Base-by-base conservation (phyloP, 306 rosid genomes). In the Glycine soja region DNA sequence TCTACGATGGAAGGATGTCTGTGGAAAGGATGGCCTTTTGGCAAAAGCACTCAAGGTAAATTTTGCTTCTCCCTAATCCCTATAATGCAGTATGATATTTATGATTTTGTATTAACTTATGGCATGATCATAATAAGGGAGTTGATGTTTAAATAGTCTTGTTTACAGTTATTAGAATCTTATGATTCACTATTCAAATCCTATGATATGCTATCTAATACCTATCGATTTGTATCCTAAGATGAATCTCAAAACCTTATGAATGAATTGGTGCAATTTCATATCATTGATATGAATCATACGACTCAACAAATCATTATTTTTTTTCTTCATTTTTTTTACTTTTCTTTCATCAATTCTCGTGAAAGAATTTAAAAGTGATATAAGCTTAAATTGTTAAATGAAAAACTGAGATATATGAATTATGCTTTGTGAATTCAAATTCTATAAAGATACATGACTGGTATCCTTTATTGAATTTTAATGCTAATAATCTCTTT, bases 1-100 rank as follows among this genome's bases (percentile, higher is more conserved):
- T 89, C 88, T 96, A 70, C 84, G 88, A 81, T 96, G 98, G 98
- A 92, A 86, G 84, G 88, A 79, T 84, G 92, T 88, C 4, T 93
- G 99, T 65, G 98, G 99, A 81, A 96, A 88, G 87, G 97, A 93
- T 45, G 98, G 98, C 57, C 81, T 90, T 72, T 79, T 96, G 82
- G 90, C 92, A 47, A 96, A 86, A 78, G 85, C 96, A 61, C 91
- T 96, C 71, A 96, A 90, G 98, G 99, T 96, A 81, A 83, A 63
- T 59, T 88, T 53, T 78, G 11, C 61, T 56, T 88, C 80, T 81
- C 46, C 66, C 50, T 79, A 74, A 76, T 83, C 52, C 72, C 58
- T 78, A 66, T 40, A 47, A 66, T 66, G 16, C 58, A 66, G 67
- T 79, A 50, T 72, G 61, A 4, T 40, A 7, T 24, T 47, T 58